Evolutionary conservation across 345 rosid species (phyloP).

Genomic region (Eucalyptus caleyi): DNA sequence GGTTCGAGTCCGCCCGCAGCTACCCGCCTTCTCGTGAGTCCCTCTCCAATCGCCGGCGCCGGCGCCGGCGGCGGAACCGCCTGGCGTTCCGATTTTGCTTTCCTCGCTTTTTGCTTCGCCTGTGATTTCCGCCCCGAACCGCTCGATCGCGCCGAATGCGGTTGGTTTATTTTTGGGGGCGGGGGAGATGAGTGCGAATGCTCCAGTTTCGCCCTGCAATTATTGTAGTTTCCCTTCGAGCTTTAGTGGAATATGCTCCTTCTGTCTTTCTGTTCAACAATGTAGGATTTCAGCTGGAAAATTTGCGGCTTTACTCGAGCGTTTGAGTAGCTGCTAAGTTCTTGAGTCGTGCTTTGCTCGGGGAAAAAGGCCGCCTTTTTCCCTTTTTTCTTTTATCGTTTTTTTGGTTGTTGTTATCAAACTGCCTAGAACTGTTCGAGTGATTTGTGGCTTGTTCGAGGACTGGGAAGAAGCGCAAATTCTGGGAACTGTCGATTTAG

Average conservation of each 20-base stretch:
- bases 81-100: background rate
- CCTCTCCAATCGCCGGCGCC: background rate
- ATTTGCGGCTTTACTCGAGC: background rate
- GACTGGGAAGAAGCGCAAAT: background rate
- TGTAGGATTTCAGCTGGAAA: background rate
- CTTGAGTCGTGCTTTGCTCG: background rate
- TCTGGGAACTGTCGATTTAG: background rate
- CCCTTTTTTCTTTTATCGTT: background rate
- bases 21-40: conserved; percentile 92
- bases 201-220: background rate
- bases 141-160: background rate
- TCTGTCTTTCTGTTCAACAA: background rate
- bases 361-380: background rate
- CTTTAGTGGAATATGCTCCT: background rate
- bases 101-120: background rate
- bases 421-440: background rate
- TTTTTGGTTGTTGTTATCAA: background rate
- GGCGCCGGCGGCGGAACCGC: background rate
- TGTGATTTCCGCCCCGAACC: background rate
- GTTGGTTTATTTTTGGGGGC: background rate
- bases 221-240: background rate
- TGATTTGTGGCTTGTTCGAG: background rate
- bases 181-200: background rate
- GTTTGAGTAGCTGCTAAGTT: background rate
- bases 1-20: conserved; percentile 68